Evolutionary conservation across 768 basidiomycete genomes (phyloP).

Genomic region (Piloderma croceum): DNA sequence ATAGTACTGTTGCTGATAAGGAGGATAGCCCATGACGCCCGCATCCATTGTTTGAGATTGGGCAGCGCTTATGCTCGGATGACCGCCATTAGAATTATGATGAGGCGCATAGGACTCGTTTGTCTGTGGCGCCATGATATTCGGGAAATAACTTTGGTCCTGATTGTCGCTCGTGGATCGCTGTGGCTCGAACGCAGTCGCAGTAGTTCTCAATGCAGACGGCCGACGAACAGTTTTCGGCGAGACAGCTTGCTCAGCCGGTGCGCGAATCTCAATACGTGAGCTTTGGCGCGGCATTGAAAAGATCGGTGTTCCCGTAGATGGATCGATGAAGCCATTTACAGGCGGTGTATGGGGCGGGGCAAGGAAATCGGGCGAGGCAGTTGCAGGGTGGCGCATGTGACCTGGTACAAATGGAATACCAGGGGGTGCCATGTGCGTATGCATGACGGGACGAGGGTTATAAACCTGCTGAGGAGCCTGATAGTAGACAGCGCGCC

Average conservation of each 20-base stretch:
- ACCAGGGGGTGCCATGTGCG: slow-evolving; percentile 44
- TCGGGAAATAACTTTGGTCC: slow-evolving; percentile 2
- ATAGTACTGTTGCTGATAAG: slow-evolving; percentile 56
- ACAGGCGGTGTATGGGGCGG: slow-evolving; percentile 56
- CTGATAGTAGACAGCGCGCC: slow-evolving; percentile 71
- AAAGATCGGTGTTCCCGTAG: slow-evolving; percentile 67
- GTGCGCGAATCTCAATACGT: slow-evolving; percentile 72
- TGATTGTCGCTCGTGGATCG: slow-evolving; percentile 16
- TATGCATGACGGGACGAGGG: slow-evolving; percentile 59
- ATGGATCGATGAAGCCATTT: slow-evolving; percentile 60
- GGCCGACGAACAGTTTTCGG: slow-evolving; percentile 23
- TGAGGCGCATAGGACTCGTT: slow-evolving; percentile 5
- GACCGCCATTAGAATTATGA: slow-evolving; percentile 16
- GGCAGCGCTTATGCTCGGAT: too few species aligned
- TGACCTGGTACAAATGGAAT: slow-evolving; percentile 54
- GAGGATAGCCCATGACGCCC: slow-evolving; percentile 47
- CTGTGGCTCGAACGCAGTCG: slow-evolving; percentile 46
- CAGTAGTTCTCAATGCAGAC: slow-evolving; percentile 44
- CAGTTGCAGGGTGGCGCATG: slow-evolving; percentile 53
- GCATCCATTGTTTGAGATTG: slow-evolving; percentile 25
- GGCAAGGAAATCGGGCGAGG: slow-evolving; percentile 59
- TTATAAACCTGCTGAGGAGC: slow-evolving; percentile 53
- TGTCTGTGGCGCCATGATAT: slow-evolving; percentile 20
- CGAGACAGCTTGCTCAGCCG: slow-evolving; percentile 27
- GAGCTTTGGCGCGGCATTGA: slow-evolving; percentile 66